A percentile compares a stretch with the other conserved stretches of the same genome.
phyloP scores from a whole-genome alignment of 1,284 basidiomycete species.

The Coriolopsis trogii region DNA sequence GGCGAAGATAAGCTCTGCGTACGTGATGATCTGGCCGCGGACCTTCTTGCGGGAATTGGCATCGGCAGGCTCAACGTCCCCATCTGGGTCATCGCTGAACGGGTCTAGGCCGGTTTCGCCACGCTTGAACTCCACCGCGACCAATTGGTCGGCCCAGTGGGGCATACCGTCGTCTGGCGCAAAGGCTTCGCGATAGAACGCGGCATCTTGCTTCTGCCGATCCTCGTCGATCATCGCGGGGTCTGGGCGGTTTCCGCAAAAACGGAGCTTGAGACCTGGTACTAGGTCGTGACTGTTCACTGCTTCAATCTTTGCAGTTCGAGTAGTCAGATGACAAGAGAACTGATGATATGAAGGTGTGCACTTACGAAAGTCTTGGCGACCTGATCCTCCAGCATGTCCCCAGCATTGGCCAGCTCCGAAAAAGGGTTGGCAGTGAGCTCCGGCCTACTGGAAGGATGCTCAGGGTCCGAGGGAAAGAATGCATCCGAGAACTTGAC shows the following conservation, averaged over 20 bases:
- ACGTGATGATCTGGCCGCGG: constrained; percentile 2
- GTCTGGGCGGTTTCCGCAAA: neutral
- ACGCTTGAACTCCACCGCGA: constrained; percentile 9
- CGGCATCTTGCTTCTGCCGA: constrained; percentile 1
- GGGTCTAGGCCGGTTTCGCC: neutral
- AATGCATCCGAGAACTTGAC: no score
- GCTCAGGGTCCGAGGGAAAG: no score
- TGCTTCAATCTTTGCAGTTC: neutral
- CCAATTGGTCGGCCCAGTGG: neutral
- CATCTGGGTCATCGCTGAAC: neutral
- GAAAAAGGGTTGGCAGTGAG: neutral
- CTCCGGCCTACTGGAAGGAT: no score
- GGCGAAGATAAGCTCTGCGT: neutral
- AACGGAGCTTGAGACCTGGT: neutral
- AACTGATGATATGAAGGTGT: neutral
- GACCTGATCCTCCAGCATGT: neutral
- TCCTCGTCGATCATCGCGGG: neutral
- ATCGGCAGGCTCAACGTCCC: neutral
- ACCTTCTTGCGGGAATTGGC: neutral
- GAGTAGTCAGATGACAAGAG: neutral
- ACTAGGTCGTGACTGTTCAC: neutral
- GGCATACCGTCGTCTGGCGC: neutral
- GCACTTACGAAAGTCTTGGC: neutral
- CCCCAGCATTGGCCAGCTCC: neutral
- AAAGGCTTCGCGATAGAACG: neutral